These are phyloP conservation scores for Sporothrix humicola DNA, from an alignment of 2,329 filamentous ascomycete genomes.

Conservation along the genomic window DNA sequence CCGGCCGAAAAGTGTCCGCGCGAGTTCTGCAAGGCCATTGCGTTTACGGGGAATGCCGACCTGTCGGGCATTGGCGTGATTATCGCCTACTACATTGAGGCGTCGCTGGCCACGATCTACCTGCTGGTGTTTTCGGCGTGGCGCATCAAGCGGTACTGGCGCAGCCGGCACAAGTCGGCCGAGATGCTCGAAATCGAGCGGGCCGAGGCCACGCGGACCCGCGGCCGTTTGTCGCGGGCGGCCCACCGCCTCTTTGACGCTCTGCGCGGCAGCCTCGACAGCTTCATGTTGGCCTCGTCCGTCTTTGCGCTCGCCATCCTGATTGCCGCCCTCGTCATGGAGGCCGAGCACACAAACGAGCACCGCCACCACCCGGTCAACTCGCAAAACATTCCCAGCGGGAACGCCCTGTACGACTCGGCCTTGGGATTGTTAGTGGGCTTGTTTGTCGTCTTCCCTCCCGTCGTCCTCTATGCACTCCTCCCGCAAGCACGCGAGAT, in stretches of 20 bases:
- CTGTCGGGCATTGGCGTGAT: conserved; percentile 39
- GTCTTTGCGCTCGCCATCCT: conserved; percentile 38
- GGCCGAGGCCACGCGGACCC: not conserved
- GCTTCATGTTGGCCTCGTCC: conserved; percentile 38
- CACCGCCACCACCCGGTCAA: not conserved
- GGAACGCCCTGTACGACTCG: conserved; percentile 38
- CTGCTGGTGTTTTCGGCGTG: conserved; percentile 34
- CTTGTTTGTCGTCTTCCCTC: conserved; percentile 33
- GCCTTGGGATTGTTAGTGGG: conserved; percentile 36
- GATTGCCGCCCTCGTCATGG: conserved; percentile 34
- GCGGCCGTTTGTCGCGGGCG: not conserved
- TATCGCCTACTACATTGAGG: conserved; percentile 37
- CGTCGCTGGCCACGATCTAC: conserved; percentile 35
- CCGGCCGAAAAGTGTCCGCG: conserved; percentile 30
- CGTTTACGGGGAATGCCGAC: conserved; percentile 38
- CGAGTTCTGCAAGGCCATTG: conserved; percentile 38
- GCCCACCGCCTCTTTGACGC: conserved; percentile 40
- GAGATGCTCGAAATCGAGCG: not conserved
- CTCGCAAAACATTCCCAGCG: conserved; percentile 31
- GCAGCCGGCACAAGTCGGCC: too few species aligned
- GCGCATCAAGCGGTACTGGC: conserved; percentile 25
- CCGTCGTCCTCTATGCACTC: conserved; percentile 35
- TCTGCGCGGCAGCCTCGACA: conserved; percentile 39
- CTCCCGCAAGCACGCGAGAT: conserved; percentile 28
- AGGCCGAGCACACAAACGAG: conserved; percentile 1